Base-by-base conservation (phyloP, 805 yeast genomes). In the Millerago galiae region DNA sequence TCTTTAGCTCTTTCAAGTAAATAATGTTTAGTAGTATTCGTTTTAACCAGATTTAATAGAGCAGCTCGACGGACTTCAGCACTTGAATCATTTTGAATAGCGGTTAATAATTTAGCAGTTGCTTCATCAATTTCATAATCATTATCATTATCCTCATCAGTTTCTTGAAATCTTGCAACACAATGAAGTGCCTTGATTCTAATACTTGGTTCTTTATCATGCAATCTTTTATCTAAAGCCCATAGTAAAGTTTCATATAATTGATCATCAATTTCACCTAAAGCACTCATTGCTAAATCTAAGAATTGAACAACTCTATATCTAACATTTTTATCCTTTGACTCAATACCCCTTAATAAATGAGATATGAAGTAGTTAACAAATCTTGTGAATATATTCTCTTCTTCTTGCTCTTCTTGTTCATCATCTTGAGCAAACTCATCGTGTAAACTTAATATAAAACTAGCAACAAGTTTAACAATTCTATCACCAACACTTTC, bases 31-130 rank as follows among this genome's bases (percentile, higher is more conserved):
- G 89, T 81, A 2, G 54, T 50, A 4, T 62, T 52, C 34, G 72
- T 73, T 51, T 79, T 81, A 18, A 72, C 77, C 27, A 91, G 59
- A 56, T 88, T 85, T 35, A 83, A 65, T 54, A 89, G 63, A 0
- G 91, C 91, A 0, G 95, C 89, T 46, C 95, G 71, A 50, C 98
- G 72, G 1, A 90, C 96, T 48, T 93, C 98, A 0, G 96, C 80
- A 53, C 83, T 82, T 2, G 86, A 75, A 62, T 91, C 99, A 55
- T 82, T 76, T 53, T 79, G 82, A 52, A 87, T 67, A 0, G 81
- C 71, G n/a, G 60, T 59, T 40, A 74, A 53, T 29, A 79, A 62
- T 33, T 66, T 66, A 35, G 69, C 65, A 3, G 75, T 69, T 7
- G 79, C 77, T 45, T 69, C 69, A 44, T 71, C 70, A 26, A 65